phyloP scores from a whole-genome alignment of 179 eudicot genomes.

The Spergularia azorica region DNA sequence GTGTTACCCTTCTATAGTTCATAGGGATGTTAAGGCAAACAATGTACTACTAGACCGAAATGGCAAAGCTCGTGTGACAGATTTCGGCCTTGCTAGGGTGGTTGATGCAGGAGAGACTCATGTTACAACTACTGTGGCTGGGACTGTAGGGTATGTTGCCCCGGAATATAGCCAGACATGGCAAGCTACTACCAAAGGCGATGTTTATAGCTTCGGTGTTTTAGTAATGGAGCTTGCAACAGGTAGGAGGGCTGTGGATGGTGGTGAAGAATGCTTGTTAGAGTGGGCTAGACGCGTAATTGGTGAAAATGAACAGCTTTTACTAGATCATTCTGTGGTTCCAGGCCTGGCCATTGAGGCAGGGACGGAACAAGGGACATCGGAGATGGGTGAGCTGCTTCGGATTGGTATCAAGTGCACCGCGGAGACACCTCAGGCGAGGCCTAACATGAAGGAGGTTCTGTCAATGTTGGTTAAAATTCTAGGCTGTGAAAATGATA shows the following conservation, averaged over 20 bases:
- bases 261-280: constrained; percentile 80
- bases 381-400: constrained; percentile 63
- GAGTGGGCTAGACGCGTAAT: constrained; percentile 79
- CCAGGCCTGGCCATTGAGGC: constrained; percentile 45
- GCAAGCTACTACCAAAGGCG: constrained; percentile 98
- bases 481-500: constrained; percentile 29
- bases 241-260: constrained; percentile 83
- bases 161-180: constrained; percentile 95
- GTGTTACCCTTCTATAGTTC: constrained; percentile 78
- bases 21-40: constrained; percentile 94
- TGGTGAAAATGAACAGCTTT: constrained; percentile 36
- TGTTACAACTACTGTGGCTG: constrained; percentile 94
- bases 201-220: constrained; percentile 95
- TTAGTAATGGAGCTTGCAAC: constrained; percentile 90
- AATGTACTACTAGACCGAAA: constrained; percentile 74
- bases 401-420: constrained; percentile 70
- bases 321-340: constrained; percentile 30
- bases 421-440: constrained; percentile 63
- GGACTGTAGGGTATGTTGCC: constrained; percentile 93
- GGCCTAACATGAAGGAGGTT: constrained; percentile 98
- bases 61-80: constrained; percentile 80
- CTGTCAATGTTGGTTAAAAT: constrained; percentile 62
- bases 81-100: constrained; percentile 84
- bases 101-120: constrained; percentile 77
- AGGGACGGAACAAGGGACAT: constrained; percentile 48